phyloP scores from a whole-genome alignment of 2,329 filamentous ascomycete genomes.

The Leptodontidium sp. region DNA sequence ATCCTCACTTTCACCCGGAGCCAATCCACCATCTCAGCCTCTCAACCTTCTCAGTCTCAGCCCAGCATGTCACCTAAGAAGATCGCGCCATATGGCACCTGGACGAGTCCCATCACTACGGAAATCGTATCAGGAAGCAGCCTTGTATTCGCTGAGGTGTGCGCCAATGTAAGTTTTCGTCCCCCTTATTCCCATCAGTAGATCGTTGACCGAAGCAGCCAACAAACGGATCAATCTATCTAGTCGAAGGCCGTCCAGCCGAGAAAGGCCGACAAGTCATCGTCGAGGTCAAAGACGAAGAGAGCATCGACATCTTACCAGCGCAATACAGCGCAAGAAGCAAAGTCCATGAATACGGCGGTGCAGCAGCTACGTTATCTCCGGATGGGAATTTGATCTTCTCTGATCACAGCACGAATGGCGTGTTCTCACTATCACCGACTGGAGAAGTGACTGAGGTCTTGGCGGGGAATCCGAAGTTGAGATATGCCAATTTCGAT shows the following conservation, averaged over 20 bases:
- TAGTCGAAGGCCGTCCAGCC: conserved; percentile 47
- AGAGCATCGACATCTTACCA: conserved; percentile 53
- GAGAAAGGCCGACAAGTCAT: conserved; percentile 55
- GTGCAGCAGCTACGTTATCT: conserved; percentile 53
- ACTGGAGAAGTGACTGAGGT: conserved; percentile 47
- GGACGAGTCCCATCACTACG: conserved; percentile 51
- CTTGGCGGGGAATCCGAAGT: conserved; percentile 45
- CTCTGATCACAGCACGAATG: conserved; percentile 52
- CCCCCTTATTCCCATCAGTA: conserved; percentile 18
- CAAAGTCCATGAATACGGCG: conserved; percentile 62
- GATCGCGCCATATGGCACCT: conserved; percentile 49
- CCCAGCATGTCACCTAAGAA: conserved; percentile 24
- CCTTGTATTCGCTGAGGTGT: conserved; percentile 46
- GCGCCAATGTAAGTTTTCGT: conserved; percentile 31
- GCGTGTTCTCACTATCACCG: conserved; percentile 54
- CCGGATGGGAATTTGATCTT: conserved; percentile 55
- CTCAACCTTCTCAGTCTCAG: background rate
- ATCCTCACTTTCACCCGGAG: background rate
- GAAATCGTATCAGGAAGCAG: conserved; percentile 47
- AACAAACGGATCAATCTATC: conserved; percentile 47
- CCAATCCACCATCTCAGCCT: background rate
- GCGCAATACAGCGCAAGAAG: conserved; percentile 54
- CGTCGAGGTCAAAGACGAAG: conserved; percentile 50
- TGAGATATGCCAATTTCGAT: conserved; percentile 58
- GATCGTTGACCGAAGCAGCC: conserved; percentile 17